Evolutionary conservation across 495 filamentous ascomycete species (phyloP).

Genomic region (Penicillium nucicola): DNA sequence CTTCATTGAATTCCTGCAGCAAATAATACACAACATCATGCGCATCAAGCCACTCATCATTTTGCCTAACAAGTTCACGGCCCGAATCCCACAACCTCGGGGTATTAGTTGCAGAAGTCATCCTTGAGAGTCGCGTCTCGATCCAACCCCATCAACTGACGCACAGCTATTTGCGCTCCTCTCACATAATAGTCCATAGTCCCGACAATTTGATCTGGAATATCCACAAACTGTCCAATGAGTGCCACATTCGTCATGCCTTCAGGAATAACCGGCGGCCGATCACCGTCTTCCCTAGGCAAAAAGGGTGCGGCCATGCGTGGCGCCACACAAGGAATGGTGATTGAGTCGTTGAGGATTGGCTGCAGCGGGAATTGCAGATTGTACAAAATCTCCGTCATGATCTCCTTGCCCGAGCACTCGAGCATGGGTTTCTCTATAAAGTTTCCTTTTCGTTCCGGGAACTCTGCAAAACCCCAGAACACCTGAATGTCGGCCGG

Average conservation of each 20-base stretch:
- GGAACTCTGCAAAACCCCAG: slow-evolving; percentile 37
- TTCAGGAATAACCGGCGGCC: slow-evolving; percentile 33
- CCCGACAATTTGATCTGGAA: slow-evolving; percentile 34
- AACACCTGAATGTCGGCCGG: slow-evolving; percentile 24
- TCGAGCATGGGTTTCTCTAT: slow-evolving; percentile 37
- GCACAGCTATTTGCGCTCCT: slow-evolving; percentile 25
- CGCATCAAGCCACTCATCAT: too few species aligned
- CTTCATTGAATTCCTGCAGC: too few species aligned
- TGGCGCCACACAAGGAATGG: slow-evolving; percentile 33
- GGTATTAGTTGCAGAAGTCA: too few species aligned
- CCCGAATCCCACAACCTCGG: too few species aligned
- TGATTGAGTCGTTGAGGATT: slow-evolving; percentile 15
- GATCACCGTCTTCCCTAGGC: slow-evolving; percentile 23
- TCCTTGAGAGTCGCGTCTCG: too few species aligned
- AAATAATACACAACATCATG: too few species aligned
- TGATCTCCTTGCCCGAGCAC: slow-evolving; percentile 38
- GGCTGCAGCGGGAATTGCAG: slow-evolving; percentile 17
- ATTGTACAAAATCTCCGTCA: slow-evolving; percentile 33
- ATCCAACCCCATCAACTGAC: background rate
- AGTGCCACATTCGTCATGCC: slow-evolving; percentile 33
- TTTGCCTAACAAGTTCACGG: too few species aligned
- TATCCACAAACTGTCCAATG: slow-evolving; percentile 43
- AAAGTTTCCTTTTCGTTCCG: slow-evolving; percentile 24
- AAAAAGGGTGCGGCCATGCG: slow-evolving; percentile 33
- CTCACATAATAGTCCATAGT: slow-evolving; percentile 44